Base-by-base conservation (phyloP, 2,329 filamentous ascomycete species). In the Penicillium decumbens region DNA sequence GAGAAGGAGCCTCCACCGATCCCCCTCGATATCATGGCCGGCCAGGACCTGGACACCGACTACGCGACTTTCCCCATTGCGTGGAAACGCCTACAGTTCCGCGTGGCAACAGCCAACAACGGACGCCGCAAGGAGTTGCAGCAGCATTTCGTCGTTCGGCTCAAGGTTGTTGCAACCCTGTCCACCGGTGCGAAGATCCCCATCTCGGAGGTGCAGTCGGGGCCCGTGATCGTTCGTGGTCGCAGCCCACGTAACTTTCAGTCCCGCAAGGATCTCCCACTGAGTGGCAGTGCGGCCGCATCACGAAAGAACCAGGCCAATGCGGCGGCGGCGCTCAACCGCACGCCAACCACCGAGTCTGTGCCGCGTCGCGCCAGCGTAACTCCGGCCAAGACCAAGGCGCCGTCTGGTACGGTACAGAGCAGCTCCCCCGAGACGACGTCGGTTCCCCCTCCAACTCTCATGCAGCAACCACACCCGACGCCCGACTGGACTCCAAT, bases 101-200 rank as follows among this genome's bases (percentile, higher is more conserved):
- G 92, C 61, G 95, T 92, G 68, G 92, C 92, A 15, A 97, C 92
- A 7, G 92, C 92, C 49, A 97, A 97, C 73, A 97, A 97, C 67
- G 92, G 92, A 9, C 83, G 92, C 52, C 80, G 92, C 55, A 95
- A 95, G 74, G 92, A 97, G 68, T 80, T 97, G 40, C 92, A 97
- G 67, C 92, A 97, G 66, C 92, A 97, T 72, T 97, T 97, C 69
- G 84, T 95, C 9, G 79, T 97, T 50, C 86, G 90, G 55, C 75
- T 97, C 44, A 95, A 92, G 69, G 85, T 95, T 8, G 77, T 91
- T 56, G 91, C 86, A 13, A 93, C 89, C 0, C 74, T 97, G 43
- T 81, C 88, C 1, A 93, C 89, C 53, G 89, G 89, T n/a, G 80
- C 79, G 29, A 95, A 91, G 69, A 80, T 89, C 29, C 80, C 89